Conservation (phyloP, 352 stramenopile genomes). For the Globisporangium spinosum region DNA sequence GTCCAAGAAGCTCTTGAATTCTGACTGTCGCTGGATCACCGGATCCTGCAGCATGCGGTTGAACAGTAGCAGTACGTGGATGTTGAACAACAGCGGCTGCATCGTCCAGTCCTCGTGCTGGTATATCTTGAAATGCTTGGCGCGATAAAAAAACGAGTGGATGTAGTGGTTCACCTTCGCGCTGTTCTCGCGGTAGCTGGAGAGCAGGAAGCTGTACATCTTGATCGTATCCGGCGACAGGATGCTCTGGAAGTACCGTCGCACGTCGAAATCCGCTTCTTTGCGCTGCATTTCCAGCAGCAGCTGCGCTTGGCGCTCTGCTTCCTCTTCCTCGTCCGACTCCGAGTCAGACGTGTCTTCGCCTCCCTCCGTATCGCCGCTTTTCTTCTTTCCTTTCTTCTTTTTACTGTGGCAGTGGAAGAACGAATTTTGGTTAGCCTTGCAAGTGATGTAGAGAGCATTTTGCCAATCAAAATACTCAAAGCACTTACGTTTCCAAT, state of each 20-base stretch:
- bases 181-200: constrained; percentile 70
- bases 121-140: constrained; percentile 77
- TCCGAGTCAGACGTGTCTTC: constrained; percentile 41
- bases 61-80: constrained; percentile 76
- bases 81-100: constrained; percentile 86
- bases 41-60: constrained; percentile 84
- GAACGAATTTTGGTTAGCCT: neutral
- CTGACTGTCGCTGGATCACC: constrained; percentile 46
- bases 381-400: constrained; percentile 23
- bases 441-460: neutral
- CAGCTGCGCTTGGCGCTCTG: constrained; percentile 58
- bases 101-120: constrained; percentile 74
- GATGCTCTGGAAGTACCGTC: constrained; percentile 79
- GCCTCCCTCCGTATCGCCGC: constrained; percentile 22
- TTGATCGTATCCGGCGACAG: constrained; percentile 76
- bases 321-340: constrained; percentile 73
- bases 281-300: constrained; percentile 85
- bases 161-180: constrained; percentile 88
- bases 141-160: constrained; percentile 85
- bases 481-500: constrained; percentile 39
- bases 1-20: constrained; percentile 70
- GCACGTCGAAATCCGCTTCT: constrained; percentile 82
- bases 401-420: constrained; percentile 24
- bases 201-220: constrained; percentile 79
- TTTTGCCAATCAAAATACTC: neutral